Conservation (phyloP, 2,329 filamentous ascomycete genomes). For the Pyrenochaeta sp. region DNA sequence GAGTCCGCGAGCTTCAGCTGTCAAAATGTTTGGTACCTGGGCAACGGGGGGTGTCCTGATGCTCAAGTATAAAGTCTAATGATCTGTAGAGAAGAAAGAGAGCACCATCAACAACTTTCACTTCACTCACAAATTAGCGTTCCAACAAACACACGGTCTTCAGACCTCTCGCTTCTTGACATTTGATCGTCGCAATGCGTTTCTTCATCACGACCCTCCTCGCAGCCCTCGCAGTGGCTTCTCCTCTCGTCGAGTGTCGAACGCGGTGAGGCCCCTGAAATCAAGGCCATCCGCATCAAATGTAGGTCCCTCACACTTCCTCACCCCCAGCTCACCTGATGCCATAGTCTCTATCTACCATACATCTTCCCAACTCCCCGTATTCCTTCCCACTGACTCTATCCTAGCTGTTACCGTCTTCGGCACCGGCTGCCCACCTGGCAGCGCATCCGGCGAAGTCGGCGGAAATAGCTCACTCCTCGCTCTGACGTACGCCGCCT, state of each 20-base stretch:
- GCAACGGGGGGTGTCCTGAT: not conserved
- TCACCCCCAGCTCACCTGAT: not conserved
- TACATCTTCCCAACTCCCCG: not conserved
- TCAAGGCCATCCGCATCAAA: conserved; percentile 14
- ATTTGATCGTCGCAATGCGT: conserved; percentile 10
- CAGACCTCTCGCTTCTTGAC: not conserved
- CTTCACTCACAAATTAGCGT: not conserved
- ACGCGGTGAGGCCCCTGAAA: conserved; percentile 9
- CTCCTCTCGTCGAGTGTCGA: conserved; percentile 10
- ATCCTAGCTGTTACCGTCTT: not conserved
- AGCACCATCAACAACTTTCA: not conserved
- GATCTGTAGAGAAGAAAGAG: not conserved
- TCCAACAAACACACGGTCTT: not conserved
- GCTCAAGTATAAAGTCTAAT: not conserved
- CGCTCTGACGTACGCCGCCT: conserved; percentile 19
- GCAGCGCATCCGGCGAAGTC: conserved; percentile 12
- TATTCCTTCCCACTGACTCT: not conserved
- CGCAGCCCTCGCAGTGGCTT: conserved; percentile 10
- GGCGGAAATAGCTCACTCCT: conserved; percentile 17
- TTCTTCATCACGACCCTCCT: conserved; percentile 13
- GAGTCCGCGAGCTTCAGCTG: not conserved
- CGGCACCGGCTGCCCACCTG: conserved; percentile 24
- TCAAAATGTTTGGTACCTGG: not conserved
- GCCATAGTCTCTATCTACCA: not conserved
- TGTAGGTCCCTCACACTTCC: conserved; percentile 8